Evolutionary conservation across 805 yeast species (phyloP).

Genomic region (Blastobotrys chiropterorum): DNA sequence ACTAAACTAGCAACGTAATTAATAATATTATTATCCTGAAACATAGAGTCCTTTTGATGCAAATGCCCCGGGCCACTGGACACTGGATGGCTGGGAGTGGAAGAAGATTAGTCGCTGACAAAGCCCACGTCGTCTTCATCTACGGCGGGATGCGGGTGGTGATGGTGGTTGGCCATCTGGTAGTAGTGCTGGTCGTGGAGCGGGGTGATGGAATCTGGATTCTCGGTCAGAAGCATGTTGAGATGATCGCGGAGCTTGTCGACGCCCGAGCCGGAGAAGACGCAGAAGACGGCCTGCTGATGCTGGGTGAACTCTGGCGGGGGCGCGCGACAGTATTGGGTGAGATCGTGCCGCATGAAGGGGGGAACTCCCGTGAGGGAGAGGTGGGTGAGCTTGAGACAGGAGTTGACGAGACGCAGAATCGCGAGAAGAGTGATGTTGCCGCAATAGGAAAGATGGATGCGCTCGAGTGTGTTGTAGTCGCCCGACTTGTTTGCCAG

Average conservation of each 20-base stretch:
- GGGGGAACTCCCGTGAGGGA: constrained; percentile 88
- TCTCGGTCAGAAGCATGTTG: constrained; percentile 25
- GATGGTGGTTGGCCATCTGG: not conserved
- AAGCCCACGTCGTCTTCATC: not conserved
- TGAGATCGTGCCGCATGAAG: constrained; percentile 80
- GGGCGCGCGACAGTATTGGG: constrained; percentile 82
- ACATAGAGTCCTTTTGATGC: no score
- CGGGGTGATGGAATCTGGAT: not conserved
- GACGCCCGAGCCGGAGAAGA: constrained; percentile 88
- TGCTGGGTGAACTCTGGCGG: constrained; percentile 87
- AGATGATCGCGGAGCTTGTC: constrained; percentile 65
- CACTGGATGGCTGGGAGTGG: no score
- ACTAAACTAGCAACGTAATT: no score
- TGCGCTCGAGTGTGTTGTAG: constrained; percentile 75
- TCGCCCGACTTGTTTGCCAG: constrained; percentile 38
- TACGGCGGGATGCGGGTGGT: not conserved
- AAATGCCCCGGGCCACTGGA: no score
- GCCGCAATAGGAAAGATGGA: constrained; percentile 88
- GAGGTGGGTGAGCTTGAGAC: constrained; percentile 83
- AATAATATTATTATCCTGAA: no score
- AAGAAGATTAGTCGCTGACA: not conserved
- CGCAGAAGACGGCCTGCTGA: constrained; percentile 84
- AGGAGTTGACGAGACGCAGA: constrained; percentile 61
- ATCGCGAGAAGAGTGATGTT: constrained; percentile 75
- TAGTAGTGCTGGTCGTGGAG: not conserved